Percentiles rank a stretch among this genome's conserved stretches.
Evolutionary conservation across 1,284 basidiomycete genomes (phyloP).

Genomic region (Fistulina hepatica): DNA sequence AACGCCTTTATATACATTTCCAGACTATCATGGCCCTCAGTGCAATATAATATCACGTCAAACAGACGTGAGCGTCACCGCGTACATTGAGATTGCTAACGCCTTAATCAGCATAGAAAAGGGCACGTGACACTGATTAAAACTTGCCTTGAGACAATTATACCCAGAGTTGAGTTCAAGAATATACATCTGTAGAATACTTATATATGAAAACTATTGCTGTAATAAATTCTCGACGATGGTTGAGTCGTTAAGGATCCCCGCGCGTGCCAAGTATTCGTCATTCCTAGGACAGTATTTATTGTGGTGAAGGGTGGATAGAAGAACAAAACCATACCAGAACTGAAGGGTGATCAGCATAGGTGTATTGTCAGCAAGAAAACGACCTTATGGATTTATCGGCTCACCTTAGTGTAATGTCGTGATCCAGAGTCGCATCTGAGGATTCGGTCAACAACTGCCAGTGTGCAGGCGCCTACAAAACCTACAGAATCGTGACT

Average conservation of each 20-base stretch:
- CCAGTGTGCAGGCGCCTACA: slow-evolving; percentile 2
- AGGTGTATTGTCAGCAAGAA: slow-evolving; percentile 5
- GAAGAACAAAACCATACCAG: slow-evolving; percentile 24
- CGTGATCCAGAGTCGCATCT: slow-evolving; percentile 79
- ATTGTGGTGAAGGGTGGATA: not conserved
- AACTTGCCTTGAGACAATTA: no score
- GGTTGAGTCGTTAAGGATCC: slow-evolving; percentile 9
- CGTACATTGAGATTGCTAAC: no score
- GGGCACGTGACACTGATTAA: no score
- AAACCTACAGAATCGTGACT: slow-evolving; percentile 74
- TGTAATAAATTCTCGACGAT: slow-evolving; percentile 12
- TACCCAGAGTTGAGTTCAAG: no score
- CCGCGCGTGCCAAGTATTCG: slow-evolving; percentile 11
- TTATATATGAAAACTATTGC: no score
- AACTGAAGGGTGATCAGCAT: slow-evolving; percentile 23
- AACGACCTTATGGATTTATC: not conserved
- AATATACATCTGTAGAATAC: no score
- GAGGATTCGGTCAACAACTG: slow-evolving; percentile 2
- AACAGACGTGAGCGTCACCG: no score
- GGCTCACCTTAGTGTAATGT: slow-evolving; percentile 78
- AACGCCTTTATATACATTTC: no score
- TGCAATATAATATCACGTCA: no score
- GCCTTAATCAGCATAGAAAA: no score
- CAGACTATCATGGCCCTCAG: no score
- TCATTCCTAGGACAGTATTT: slow-evolving; percentile 11